Conservation (phyloP, 345 rosid genomes). For the Trapa bicornis region DNA sequence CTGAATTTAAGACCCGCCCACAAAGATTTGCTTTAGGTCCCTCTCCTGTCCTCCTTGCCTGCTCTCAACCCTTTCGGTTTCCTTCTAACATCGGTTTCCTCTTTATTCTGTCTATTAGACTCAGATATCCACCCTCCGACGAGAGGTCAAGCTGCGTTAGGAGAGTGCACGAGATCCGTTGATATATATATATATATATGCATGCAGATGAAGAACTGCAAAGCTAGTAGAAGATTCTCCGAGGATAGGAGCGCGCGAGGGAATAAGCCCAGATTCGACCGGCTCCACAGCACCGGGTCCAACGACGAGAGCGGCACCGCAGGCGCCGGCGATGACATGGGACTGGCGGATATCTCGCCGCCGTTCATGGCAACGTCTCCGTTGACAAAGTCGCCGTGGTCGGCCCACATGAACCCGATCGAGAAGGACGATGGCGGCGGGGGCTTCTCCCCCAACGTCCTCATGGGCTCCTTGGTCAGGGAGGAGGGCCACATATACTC, state of each 20-base stretch:
- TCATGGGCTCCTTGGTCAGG: constrained; percentile 68
- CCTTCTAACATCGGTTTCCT: constrained; percentile 1
- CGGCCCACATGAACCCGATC: constrained; percentile 16
- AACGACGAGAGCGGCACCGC: background rate
- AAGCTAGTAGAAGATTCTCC: constrained; percentile 12
- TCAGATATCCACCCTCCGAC: no score
- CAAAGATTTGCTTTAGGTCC: background rate
- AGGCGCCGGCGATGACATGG: background rate
- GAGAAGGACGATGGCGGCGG: constrained; percentile 3
- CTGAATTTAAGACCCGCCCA: background rate
- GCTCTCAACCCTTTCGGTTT: background rate
- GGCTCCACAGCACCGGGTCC: constrained; percentile 17
- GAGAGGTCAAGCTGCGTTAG: background rate
- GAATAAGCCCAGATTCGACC: constrained; percentile 17
- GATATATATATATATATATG: no score
- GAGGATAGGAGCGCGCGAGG: constrained; percentile 19
- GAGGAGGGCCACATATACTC: constrained; percentile 92
- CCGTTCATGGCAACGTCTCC: constrained; percentile 26
- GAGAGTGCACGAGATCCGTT: background rate
- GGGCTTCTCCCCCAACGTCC: constrained; percentile 23
- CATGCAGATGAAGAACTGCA: constrained; percentile 12
- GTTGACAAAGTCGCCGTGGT: constrained; percentile 55
- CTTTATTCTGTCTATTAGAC: background rate
- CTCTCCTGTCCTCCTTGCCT: background rate
- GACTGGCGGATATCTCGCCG: constrained; percentile 18